Evolutionary conservation across 2,329 filamentous ascomycete genomes (phyloP), one percentile per base, ranked within the genome.

Genomic region (Verticillium albo-atrum): DNA sequence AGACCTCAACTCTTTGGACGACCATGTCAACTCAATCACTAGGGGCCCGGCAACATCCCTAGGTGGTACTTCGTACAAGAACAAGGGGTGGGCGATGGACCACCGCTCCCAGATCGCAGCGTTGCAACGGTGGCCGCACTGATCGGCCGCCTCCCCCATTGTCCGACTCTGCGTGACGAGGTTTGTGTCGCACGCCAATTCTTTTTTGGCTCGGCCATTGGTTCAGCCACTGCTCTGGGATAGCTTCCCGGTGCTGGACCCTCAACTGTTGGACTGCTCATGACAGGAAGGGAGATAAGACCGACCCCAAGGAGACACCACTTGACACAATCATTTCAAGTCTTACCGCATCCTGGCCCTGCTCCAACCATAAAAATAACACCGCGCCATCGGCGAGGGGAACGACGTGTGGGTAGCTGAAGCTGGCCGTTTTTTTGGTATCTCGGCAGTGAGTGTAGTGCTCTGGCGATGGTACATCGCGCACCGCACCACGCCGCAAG

Each of bases 141-240:
- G 55, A 54, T 60, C 60, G 26, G 23, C 42, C 54, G 27, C 34
- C 32, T 54, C 12, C 14, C 30, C 30, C 52, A 9, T 55, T 58
- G 58, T 60, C 65, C 63, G 65, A 68, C 63, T 55, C 56, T 65
- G 62, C 59, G 57, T 60, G 58, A 63, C 60, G 34, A 23, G 20
- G 65, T 66, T 66, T 67, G 64, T 61, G 71, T 72, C 64, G 67
- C 64, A 72, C 70, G 58, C 6, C 20, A 23, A 25, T 20, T 47
- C 42, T 12, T 7, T 23, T 12, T 23, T 47, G n/a, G 30, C 30
- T 32, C n/a, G n/a, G 20, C 42, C 42, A 47, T 9, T 47, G 42
- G 42, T 4, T 25, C 42, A 47, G 20, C 42, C 42, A 47, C 42
- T 47, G 42, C n/a, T 47, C 42, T 23, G 42, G 42, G 42, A 47